A percentile compares a stretch with the other conserved stretches of the same genome.
These are phyloP conservation scores for Cubamyces lactineus DNA, from an alignment of 768 basidiomycete species.

Conservation along the genomic window DNA sequence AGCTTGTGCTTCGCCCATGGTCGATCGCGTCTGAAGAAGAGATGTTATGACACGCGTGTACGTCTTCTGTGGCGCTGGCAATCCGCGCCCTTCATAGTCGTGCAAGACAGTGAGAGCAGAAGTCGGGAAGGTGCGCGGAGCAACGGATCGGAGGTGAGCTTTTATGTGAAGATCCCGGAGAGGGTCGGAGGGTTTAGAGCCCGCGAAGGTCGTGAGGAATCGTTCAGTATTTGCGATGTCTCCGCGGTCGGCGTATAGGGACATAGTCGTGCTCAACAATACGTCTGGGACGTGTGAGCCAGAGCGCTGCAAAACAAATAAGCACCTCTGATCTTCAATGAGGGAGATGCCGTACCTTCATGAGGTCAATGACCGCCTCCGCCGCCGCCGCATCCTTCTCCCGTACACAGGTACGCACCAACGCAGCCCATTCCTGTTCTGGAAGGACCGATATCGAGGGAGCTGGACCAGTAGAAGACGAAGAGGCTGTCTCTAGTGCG, in stretches of 20 bases:
- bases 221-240: constrained; percentile 49
- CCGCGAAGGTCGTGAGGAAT: constrained; percentile 18
- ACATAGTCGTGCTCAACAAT: constrained; percentile 50
- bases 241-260: constrained; percentile 50
- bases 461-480: background rate
- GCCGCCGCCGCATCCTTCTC: constrained; percentile 51
- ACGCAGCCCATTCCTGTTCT: constrained; percentile 17
- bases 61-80: constrained; percentile 69
- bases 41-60: constrained; percentile 71
- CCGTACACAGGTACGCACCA: constrained; percentile 24
- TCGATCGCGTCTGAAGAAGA: constrained; percentile 51
- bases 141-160: constrained; percentile 57
- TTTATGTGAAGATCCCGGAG: constrained; percentile 78
- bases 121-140: constrained; percentile 54
- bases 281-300: constrained; percentile 47
- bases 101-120: constrained; percentile 72
- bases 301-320: constrained; percentile 41
- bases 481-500: background rate
- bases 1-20: constrained; percentile 68
- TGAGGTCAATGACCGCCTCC: constrained; percentile 53
- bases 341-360: constrained; percentile 44
- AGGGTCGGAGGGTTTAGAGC: constrained; percentile 46
- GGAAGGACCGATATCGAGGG: constrained; percentile 5
- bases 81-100: constrained; percentile 63
- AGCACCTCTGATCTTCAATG: constrained; percentile 1